Conservation (phyloP, 169 alveolate genomes). For the Plasmodium berghei region DNA sequence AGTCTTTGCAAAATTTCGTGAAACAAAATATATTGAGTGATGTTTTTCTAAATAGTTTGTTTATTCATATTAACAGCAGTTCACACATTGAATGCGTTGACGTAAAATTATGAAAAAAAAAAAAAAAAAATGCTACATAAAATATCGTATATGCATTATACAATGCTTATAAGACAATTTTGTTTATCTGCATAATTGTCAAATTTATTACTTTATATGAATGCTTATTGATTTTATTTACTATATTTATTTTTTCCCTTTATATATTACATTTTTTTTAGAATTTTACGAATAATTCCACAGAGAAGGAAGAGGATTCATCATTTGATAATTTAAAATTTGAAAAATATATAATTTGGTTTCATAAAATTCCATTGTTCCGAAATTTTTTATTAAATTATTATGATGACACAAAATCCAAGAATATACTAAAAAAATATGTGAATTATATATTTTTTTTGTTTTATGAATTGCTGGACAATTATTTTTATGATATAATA, state of each 20-base stretch:
- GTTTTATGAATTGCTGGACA: slow-evolving; percentile 48
- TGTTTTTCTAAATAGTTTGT: slow-evolving; percentile 28
- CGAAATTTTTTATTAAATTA: slow-evolving; percentile 25
- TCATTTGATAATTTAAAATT: slow-evolving; percentile 44
- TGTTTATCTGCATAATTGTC: background rate
- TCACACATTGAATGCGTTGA: slow-evolving; percentile 67
- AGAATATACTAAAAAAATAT: slow-evolving; percentile 51
- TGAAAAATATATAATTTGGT: slow-evolving; percentile 58
- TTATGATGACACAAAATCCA: slow-evolving; percentile 51
- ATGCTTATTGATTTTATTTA: background rate
- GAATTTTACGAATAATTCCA: slow-evolving; percentile 12
- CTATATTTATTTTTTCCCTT: background rate
- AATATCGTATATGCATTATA: background rate
- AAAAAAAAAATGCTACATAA: background rate
- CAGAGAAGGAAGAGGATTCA: slow-evolving; percentile 15
- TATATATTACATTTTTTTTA: background rate
- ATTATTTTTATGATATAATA: slow-evolving; percentile 65
- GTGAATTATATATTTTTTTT: slow-evolving; percentile 57
- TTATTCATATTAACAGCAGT: slow-evolving; percentile 43
- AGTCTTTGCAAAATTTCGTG: slow-evolving; percentile 41
- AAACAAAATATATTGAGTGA: slow-evolving; percentile 59
- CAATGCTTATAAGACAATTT: background rate
- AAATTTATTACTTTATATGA: background rate
- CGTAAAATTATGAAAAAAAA: slow-evolving; percentile 14
- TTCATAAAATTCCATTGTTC: slow-evolving; percentile 30